A percentile compares a stretch with the other conserved stretches of the same genome.
Evolutionary conservation across 2,329 filamentous ascomycete species (phyloP).

Genomic region (Cladophialophora bantiana): DNA sequence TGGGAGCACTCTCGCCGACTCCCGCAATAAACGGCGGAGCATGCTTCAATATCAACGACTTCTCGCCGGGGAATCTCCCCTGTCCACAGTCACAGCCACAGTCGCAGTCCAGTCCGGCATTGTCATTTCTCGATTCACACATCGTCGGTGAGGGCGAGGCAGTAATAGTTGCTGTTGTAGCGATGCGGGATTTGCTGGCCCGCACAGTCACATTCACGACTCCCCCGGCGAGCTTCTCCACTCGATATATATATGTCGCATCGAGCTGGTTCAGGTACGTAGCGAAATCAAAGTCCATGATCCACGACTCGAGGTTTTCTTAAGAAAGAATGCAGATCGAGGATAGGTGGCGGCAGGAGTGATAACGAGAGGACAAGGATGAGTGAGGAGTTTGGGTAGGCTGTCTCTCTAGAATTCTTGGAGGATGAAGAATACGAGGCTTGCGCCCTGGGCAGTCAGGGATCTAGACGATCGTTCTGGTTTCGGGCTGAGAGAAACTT

Average conservation of each 20-base stretch:
- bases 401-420: no score
- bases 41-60: constrained; percentile 24
- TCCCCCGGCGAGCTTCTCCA: constrained; percentile 18
- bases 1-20: constrained; percentile 13
- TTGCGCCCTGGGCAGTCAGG: no score
- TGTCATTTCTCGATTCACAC: not conserved
- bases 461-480: no score
- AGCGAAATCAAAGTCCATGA: constrained; percentile 21
- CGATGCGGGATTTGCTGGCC: constrained; percentile 17
- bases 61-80: constrained; percentile 8
- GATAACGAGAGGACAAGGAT: no score
- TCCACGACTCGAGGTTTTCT: not conserved
- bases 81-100: not conserved
- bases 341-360: no score
- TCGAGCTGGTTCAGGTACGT: constrained; percentile 17
- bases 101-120: not conserved
- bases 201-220: constrained; percentile 25
- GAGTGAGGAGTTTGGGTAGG: not conserved
- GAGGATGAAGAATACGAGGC: no score
- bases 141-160: no score
- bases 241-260: constrained; percentile 7
- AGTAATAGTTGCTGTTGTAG: not conserved
- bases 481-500: no score
- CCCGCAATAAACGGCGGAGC: constrained; percentile 24
- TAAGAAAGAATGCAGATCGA: no score